Evolutionary conservation across 495 filamentous ascomycete genomes (phyloP), one percentile per base, ranked within the genome.

Genomic region (Margaritispora aquatica): DNA sequence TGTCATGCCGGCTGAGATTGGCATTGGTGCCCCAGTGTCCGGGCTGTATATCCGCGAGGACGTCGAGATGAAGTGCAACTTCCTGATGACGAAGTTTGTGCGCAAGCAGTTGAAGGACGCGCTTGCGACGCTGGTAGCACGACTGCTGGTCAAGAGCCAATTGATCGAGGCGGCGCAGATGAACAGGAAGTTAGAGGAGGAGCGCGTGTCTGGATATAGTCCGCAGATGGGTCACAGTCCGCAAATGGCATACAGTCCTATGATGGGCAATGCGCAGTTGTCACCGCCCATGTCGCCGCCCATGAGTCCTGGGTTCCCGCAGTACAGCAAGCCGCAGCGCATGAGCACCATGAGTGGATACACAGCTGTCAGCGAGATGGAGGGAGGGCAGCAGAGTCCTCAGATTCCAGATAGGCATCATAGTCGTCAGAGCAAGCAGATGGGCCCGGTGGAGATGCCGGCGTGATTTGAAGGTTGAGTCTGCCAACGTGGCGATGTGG

Each of bases 41-140:
- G 89, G 88, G 1, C 77, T 94, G 1, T 92, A 89, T 70, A 69
- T 92, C 17, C 75, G 85, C 17, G 88, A 92, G 71, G 88, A 92
- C 58, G 82, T 90, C 53, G 82, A 89, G 54, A 82, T 94, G 71
- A 77, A 79, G 57, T 91, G 87, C 75, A 92, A 91, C 66, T 73
- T 90, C 26, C 70, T 89, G 59, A 77, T 90, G 73, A 78, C 83
- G 0, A 69, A 74, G 15, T 91, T 92, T 66, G 86, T 94, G 21
- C 89, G 85, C 74, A 82, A 80, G 69, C 88, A 83, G 24, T 74
- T 91, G 38, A 88, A 88, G 65, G 86, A 87, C 58, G 78, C 84
- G 1, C 85, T 89, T 58, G 77, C 74, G 24, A 76, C 79, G 0
- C 74, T 94, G 31, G 86, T 91, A 0, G 83, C 85, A 24, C 71